Evolutionary conservation across 2,329 filamentous ascomycete genomes (phyloP).

Genomic region (Xylaria sp.): DNA sequence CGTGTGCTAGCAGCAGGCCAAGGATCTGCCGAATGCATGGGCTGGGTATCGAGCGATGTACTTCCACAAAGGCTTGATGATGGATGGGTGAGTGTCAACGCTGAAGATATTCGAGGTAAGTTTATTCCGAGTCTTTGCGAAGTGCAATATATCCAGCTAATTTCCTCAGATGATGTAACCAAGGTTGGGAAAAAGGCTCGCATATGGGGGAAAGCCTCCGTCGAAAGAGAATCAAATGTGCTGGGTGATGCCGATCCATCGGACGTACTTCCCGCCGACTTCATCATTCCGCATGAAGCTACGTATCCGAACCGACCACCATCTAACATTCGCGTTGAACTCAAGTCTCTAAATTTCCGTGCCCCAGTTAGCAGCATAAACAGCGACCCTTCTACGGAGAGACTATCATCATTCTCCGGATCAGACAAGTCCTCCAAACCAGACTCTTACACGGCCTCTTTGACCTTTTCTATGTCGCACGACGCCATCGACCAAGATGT

Average conservation of each 20-base stretch:
- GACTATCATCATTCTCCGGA: conserved; percentile 55
- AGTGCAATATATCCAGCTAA: conserved; percentile 39
- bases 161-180: conserved; percentile 58
- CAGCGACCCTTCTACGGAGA: conserved; percentile 58
- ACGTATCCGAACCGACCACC: conserved; percentile 62
- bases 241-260: conserved; percentile 67
- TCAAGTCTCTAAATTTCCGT: conserved; percentile 64
- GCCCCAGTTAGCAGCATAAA: conserved; percentile 58
- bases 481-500: conserved; percentile 55
- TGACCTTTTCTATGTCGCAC: conserved; percentile 56
- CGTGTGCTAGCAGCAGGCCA: conserved; percentile 72
- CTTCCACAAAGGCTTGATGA: conserved; percentile 62
- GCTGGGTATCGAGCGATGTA: conserved; percentile 73
- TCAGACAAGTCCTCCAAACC: conserved; percentile 48
- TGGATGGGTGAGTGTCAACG: conserved; percentile 70
- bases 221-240: conserved; percentile 71
- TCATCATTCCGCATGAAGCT: conserved; percentile 70
- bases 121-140: conserved; percentile 21
- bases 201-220: conserved; percentile 68
- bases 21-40: conserved; percentile 73
- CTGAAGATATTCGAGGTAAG: conserved; percentile 63
- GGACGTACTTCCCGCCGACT: conserved; percentile 69
- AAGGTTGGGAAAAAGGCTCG: conserved; percentile 66
- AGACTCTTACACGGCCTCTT: conserved; percentile 55
- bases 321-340: conserved; percentile 58